phyloP scores from a whole-genome alignment of 768 basidiomycete species.

The Agrocybe chaxingu region DNA sequence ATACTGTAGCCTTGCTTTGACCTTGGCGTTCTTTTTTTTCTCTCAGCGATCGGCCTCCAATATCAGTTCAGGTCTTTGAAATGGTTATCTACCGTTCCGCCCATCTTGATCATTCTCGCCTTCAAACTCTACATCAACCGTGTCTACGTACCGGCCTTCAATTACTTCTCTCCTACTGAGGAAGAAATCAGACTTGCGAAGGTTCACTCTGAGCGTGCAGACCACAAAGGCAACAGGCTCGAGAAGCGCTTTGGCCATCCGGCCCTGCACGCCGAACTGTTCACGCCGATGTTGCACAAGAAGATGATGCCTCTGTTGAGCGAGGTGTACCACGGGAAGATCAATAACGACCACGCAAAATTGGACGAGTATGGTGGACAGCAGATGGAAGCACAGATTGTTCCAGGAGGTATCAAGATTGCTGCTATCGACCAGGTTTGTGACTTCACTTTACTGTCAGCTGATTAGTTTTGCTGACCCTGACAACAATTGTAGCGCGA shows the following conservation, averaged over 20 bases:
- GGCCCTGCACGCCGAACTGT: slow-evolving; percentile 79
- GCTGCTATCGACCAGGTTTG: slow-evolving; percentile 74
- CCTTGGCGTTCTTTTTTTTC: slow-evolving; percentile 7
- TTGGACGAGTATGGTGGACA: slow-evolving; percentile 78
- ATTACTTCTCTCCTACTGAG: slow-evolving; percentile 81
- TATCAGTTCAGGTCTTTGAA: slow-evolving; percentile 68
- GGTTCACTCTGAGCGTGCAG: slow-evolving; percentile 75
- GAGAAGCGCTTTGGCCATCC: slow-evolving; percentile 96
- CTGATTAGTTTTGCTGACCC: background rate
- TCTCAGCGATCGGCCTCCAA: slow-evolving; percentile 80
- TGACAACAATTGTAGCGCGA: slow-evolving; percentile 42
- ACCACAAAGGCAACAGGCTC: slow-evolving; percentile 69
- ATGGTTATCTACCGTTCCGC: slow-evolving; percentile 85
- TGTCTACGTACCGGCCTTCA: slow-evolving; percentile 65
- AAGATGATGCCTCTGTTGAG: slow-evolving; percentile 78
- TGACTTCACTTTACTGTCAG: background rate
- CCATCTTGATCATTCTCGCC: slow-evolving; percentile 67
- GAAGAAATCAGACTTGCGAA: slow-evolving; percentile 72
- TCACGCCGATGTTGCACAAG: slow-evolving; percentile 85
- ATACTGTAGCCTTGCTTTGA: background rate
- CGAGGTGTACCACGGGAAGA: slow-evolving; percentile 75
- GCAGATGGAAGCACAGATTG: slow-evolving; percentile 68
- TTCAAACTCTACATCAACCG: slow-evolving; percentile 87
- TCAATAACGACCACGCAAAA: slow-evolving; percentile 59
- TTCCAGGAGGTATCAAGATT: slow-evolving; percentile 79